These are phyloP conservation scores for Candida nemodendra DNA, from an alignment of 805 yeast genomes.

Conservation along the genomic window DNA sequence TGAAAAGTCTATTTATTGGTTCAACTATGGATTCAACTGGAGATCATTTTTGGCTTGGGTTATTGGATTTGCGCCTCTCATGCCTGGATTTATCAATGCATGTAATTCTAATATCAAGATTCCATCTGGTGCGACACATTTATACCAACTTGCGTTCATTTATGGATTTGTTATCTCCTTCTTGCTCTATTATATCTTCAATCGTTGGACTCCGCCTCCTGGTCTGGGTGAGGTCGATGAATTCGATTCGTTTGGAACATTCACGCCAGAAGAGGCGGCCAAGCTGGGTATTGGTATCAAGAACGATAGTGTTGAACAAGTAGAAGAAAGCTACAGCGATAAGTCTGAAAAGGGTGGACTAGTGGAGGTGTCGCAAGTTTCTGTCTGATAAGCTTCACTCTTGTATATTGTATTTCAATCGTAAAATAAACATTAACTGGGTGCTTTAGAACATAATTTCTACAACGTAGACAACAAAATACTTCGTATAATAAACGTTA, in stretches of 20 bases:
- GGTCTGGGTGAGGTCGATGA: constrained; percentile 36
- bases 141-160: constrained; percentile 43
- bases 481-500: too few relatives aligned
- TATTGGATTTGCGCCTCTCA: constrained; percentile 45
- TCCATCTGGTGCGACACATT: constrained; percentile 41
- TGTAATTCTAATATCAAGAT: constrained; percentile 26
- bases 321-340: neutral
- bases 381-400: too few relatives aligned
- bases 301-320: neutral
- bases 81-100: constrained; percentile 42
- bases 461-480: too few relatives aligned
- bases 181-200: constrained; percentile 35
- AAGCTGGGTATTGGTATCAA: constrained; percentile 26
- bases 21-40: constrained; percentile 52
- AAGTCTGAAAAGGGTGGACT: neutral
- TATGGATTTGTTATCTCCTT: constrained; percentile 44
- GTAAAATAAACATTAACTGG: too few relatives aligned
- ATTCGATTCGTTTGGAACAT: constrained; percentile 31
- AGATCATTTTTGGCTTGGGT: constrained; percentile 52
- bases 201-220: constrained; percentile 37
- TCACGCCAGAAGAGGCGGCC: constrained; percentile 33
- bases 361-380: neutral
- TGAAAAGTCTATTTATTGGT: constrained; percentile 49
- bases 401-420: too few relatives aligned
- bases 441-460: too few relatives aligned